Percentiles rank a stretch among this genome's conserved stretches.
Conservation (phyloP, 495 filamentous ascomycete species). For the Penicillium cataractarum region DNA sequence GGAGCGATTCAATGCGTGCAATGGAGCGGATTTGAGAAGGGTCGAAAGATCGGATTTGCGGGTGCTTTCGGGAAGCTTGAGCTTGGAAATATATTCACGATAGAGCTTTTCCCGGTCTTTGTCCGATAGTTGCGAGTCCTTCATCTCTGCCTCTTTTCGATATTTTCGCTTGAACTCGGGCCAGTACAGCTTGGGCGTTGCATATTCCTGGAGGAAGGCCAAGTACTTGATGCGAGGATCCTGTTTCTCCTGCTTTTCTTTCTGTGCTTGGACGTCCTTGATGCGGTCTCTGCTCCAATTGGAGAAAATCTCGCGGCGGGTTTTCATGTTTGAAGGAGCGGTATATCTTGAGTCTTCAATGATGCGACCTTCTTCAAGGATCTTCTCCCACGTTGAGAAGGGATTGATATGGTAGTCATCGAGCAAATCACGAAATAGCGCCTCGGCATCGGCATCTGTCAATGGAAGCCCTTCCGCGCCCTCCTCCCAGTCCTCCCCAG, state of each 20-base stretch:
- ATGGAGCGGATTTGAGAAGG: constrained; percentile 72
- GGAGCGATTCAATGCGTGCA: constrained; percentile 66
- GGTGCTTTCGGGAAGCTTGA: constrained; percentile 74
- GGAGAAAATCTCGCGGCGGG: constrained; percentile 78
- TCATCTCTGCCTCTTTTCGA: constrained; percentile 80
- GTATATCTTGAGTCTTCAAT: constrained; percentile 87
- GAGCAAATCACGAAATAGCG: constrained; percentile 83
- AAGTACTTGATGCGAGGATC: constrained; percentile 87
- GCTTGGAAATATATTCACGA: constrained; percentile 78
- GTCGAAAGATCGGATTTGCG: constrained; percentile 78
- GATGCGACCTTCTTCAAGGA: constrained; percentile 80
- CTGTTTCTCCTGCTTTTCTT: constrained; percentile 75
- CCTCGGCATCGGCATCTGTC: constrained; percentile 67
- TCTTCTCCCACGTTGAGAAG: constrained; percentile 87
- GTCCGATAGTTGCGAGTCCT: constrained; percentile 71
- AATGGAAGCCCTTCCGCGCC: constrained; percentile 68
- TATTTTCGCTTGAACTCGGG: constrained; percentile 93
- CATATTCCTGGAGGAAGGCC: constrained; percentile 76
- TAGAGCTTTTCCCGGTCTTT: constrained; percentile 92
- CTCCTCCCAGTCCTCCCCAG: constrained; percentile 68
- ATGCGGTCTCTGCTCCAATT: constrained; percentile 80
- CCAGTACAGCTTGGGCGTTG: constrained; percentile 93
- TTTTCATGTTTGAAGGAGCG: constrained; percentile 76
- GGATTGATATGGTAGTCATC: constrained; percentile 81
- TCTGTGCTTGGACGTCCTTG: constrained; percentile 67